Evolutionary conservation across 768 basidiomycete genomes (phyloP), one percentile per base, ranked within the genome.

Genomic region (Pisolithus microcarpus): DNA sequence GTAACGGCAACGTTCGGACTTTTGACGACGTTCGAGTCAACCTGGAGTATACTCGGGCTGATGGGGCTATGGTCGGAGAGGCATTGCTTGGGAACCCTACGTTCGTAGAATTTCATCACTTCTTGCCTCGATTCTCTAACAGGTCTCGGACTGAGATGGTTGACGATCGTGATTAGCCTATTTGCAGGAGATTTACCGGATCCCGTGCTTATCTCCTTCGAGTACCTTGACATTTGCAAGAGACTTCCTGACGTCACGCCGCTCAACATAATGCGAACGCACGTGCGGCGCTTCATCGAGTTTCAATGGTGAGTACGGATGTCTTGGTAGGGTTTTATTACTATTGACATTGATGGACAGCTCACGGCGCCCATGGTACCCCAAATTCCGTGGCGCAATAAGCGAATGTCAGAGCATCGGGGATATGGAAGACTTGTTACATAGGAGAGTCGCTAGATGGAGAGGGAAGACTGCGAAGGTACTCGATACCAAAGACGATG

Each of bases 1-100:
- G 84, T 66, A 91, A 91, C 59, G 88, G 88, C 10, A 90, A 90
- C 60, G 87, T 90, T 16, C 76, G 80, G 30, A 67, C 63, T 16
- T 81, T 75, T 67, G 65, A 67, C 26, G 82, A 91, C 61, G 62
- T 89, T 11, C 62, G 65, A 52, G 61, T 61, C 23, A 88, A 89
- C 60, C 61, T 75, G 46, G 60, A 64, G 28, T 70, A 69, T 43
- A 87, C 86, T 3, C 71, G 75, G 15, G 85, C 85, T 40, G 81
- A 86, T 57, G 88, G 88, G 8, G 62, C 84, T 49, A 91, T 91
- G 88, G 84, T 89, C 1, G 88, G 85, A 8, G 87, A 90, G 61
- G 77, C 79, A n/a, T 66, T 90, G 31, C 70, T 88, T 5, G 79
- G 77, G 16, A 88, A 91, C 66, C 86, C 87, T 30, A 82, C 79